Evolutionary conservation across 179 eudicot species (phyloP), one percentile per base, ranked within the genome.

Genomic region (Beta macrorhiza): DNA sequence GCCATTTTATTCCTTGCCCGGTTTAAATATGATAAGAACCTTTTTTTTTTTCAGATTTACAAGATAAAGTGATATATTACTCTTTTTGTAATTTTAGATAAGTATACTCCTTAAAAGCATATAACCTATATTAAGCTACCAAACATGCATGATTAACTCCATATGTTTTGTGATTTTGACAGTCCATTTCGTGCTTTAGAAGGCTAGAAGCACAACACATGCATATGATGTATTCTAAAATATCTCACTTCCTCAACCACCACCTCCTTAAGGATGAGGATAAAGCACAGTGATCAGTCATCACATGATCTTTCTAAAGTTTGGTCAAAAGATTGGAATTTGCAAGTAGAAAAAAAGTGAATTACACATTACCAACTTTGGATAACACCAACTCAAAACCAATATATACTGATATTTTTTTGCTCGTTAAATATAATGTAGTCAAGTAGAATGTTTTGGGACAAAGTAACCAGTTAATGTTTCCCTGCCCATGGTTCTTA

Each of bases 301-400:
- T 53, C 32, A 78, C 29, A 29, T 55, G 17, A 51, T 51, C 11
- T 32, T 32, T 51, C 11, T 17, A 29, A 47, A 52, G 8, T 49
- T 25, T 78, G 64, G 74, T 78, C 74, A 78, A 78, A 78, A 78
- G 74, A 67, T 32, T 2, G 37, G 1, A 32, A 32, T 32, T 53
- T 37, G 32, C 64, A 55, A 17, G 59, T 53, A 29, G n/a, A 67
- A 52, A 53, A 32, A 32, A 32, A 52, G 17, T 64, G 57, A 64
- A 25, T 51, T 69, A 77, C 80, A 77, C 73, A 25, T 65, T 67
- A 67, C 64, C 74, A 29, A 53, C 80, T 78, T 67, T 78, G 53
- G 80, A 78, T 67, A 37, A 78, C 29, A 67, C 29, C 80, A 67
- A 78, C 15, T 49, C 45, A 2, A 7, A 52, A 73, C 53, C 76